Conservation (phyloP, 164 flowering plant genomes). For the Sedum album region DNA sequence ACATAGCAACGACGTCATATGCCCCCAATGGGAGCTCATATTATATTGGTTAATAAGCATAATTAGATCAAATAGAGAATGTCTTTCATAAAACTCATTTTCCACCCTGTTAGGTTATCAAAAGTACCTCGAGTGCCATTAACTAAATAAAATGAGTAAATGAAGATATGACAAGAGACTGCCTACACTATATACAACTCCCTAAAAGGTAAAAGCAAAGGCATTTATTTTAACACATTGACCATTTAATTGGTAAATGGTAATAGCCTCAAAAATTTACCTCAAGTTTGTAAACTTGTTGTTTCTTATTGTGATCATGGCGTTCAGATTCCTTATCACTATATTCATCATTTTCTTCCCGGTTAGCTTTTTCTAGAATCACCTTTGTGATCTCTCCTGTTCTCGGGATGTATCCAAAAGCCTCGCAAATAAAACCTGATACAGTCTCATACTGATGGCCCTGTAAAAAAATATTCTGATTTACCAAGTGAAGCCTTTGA, state of each 20-base stretch:
- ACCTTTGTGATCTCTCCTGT: slow-evolving; percentile 88
- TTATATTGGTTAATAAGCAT: background rate
- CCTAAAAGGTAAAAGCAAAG: background rate
- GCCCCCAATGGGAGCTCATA: too few species aligned
- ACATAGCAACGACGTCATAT: background rate
- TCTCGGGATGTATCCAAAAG: slow-evolving; percentile 95
- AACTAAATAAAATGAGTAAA: background rate
- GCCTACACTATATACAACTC: background rate
- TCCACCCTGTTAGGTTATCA: background rate
- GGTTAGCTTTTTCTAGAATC: slow-evolving; percentile 58
- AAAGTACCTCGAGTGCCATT: background rate
- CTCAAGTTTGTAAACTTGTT: slow-evolving; percentile 79
- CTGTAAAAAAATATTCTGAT: slow-evolving; percentile 23
- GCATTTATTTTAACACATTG: background rate
- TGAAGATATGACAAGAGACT: background rate
- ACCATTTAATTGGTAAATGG: background rate
- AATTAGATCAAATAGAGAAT: background rate
- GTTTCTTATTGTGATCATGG: slow-evolving; percentile 49
- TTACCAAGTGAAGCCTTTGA: background rate
- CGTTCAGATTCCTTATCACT: slow-evolving; percentile 44
- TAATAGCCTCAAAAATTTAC: slow-evolving; percentile 25
- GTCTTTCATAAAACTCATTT: background rate
- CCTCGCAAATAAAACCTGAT: slow-evolving; percentile 91
- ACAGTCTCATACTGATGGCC: slow-evolving; percentile 96
- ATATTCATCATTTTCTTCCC: slow-evolving; percentile 51